phyloP scores from a whole-genome alignment of 176 grass and related monocot species.

The Carex scoparia region DNA sequence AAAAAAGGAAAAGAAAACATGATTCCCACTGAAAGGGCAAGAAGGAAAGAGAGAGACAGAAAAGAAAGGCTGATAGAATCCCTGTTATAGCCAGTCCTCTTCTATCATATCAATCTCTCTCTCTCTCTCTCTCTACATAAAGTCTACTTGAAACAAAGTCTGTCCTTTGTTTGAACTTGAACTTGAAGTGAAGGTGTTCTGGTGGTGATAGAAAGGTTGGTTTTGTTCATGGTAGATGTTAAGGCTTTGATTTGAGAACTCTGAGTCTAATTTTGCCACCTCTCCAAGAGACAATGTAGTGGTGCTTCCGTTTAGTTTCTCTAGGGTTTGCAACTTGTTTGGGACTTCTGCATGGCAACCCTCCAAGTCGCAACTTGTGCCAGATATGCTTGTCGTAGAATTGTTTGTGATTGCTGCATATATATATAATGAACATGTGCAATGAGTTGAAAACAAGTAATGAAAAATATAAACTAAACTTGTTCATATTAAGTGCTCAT shows the following conservation, averaged over 20 bases:
- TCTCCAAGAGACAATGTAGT: slow-evolving; percentile 16
- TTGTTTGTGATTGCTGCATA: slow-evolving; percentile 28
- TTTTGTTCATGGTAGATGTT: slow-evolving; percentile 15
- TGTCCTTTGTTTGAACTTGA: slow-evolving; percentile 24
- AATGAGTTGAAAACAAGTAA: not conserved
- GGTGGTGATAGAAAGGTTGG: slow-evolving; percentile 6
- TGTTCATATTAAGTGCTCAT: not conserved
- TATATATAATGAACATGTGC: not conserved
- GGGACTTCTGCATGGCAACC: not conserved
- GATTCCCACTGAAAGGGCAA: slow-evolving; percentile 30
- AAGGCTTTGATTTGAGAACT: slow-evolving; percentile 13
- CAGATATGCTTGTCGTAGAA: slow-evolving; percentile 27
- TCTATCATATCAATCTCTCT: slow-evolving; percentile 20
- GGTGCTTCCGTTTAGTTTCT: not conserved
- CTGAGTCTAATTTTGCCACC: slow-evolving; percentile 14
- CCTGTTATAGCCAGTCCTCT: slow-evolving; percentile 24
- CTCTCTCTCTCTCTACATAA: slow-evolving; percentile 12
- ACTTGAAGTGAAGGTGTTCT: not conserved
- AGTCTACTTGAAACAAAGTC: slow-evolving; percentile 19
- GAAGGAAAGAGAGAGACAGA: slow-evolving; percentile 19
- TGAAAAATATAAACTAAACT: not conserved
- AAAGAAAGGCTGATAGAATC: slow-evolving; percentile 31
- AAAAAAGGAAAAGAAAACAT: slow-evolving; percentile 25
- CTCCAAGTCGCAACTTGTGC: slow-evolving; percentile 18
- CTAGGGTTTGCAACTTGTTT: not conserved